Conservation (phyloP, 106 monocot genomes). For the Dioscorea alata region DNA sequence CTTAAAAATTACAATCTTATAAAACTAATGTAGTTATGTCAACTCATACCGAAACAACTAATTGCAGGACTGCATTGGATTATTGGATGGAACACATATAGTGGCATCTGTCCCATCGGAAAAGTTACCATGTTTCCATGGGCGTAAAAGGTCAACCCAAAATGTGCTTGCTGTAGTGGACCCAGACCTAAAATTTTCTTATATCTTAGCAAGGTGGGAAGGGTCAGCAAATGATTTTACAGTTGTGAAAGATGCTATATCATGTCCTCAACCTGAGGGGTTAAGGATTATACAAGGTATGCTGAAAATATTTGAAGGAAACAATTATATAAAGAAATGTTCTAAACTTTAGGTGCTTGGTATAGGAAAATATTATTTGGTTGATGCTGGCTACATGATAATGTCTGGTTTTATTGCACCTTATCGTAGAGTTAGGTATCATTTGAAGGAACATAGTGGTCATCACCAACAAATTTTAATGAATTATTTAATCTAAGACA, state of each 20-base stretch:
- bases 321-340: too few relatives aligned
- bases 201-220: not conserved
- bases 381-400: not conserved
- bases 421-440: not conserved
- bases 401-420: not conserved
- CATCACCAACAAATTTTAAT: too few relatives aligned
- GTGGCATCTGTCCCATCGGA: not conserved
- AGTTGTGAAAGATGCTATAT: not conserved
- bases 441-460: not conserved
- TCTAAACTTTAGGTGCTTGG: not conserved
- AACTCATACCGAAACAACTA: too few relatives aligned
- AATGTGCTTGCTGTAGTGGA: not conserved
- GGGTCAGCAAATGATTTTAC: not conserved
- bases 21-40: too few relatives aligned
- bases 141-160: too few relatives aligned
- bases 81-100: constrained; percentile 1
- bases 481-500: constrained; percentile 6
- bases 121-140: not conserved
- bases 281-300: not conserved
- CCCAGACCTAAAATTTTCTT: not conserved
- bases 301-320: not conserved
- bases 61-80: not conserved
- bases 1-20: too few relatives aligned
- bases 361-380: not conserved
- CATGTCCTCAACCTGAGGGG: not conserved